Conservation (phyloP, 1,284 basidiomycete genomes). For the Wallemia hederae region DNA sequence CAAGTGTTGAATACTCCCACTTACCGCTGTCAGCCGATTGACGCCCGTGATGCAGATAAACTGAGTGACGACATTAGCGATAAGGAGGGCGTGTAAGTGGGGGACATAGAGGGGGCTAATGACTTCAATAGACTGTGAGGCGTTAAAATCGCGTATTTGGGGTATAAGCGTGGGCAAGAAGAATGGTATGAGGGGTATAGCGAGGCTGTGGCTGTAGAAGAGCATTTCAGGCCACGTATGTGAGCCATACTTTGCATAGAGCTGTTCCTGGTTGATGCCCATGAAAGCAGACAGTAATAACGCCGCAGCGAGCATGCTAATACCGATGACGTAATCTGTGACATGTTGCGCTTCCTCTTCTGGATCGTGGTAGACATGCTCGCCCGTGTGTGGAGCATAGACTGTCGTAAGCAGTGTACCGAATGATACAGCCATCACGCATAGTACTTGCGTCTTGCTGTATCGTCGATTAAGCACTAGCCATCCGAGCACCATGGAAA, state of each 20-base stretch:
- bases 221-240: slow-evolving; percentile 61
- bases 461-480: slow-evolving; percentile 27
- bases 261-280: slow-evolving; percentile 60
- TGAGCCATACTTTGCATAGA: slow-evolving; percentile 33
- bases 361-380: slow-evolving; percentile 3
- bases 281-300: slow-evolving; percentile 54
- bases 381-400: slow-evolving; percentile 23
- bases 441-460: slow-evolving; percentile 14
- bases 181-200: slow-evolving; percentile 42
- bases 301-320: slow-evolving; percentile 40
- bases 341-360: slow-evolving; percentile 2
- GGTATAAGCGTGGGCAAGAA: slow-evolving; percentile 27
- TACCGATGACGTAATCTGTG: slow-evolving; percentile 35
- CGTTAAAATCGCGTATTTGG: slow-evolving; percentile 12
- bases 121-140: slow-evolving; percentile 13
- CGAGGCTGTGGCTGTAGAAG: slow-evolving; percentile 42
- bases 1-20: slow-evolving; percentile 4
- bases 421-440: slow-evolving; percentile 45
- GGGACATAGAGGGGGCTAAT: too few species aligned
- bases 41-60: slow-evolving; percentile 71
- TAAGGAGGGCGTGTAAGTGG: slow-evolving; percentile 31
- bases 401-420: slow-evolving; percentile 63
- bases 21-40: slow-evolving; percentile 37
- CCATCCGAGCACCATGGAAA: slow-evolving; percentile 47
- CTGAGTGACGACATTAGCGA: slow-evolving; percentile 55